Evolutionary conservation across 2,329 filamentous ascomycete species (phyloP), one percentile per base, ranked within the genome.

Genomic region (Colletotrichum lini): DNA sequence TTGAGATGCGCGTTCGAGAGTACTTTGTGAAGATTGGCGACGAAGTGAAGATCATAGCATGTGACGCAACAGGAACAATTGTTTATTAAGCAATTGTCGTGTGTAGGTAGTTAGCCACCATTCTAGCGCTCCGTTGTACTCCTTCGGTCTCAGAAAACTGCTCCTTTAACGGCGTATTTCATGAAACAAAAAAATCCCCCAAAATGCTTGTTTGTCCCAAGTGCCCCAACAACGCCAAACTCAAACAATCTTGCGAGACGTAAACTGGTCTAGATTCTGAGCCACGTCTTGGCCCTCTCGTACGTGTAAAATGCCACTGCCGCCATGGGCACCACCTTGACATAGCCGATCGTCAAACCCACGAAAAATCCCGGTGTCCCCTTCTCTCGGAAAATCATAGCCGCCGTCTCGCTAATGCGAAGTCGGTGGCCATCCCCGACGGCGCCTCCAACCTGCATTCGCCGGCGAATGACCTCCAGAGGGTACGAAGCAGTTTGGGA

Each of bases 361-460:
- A 98, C 92, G 81, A 94, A 99, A 84, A 98, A 98, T 0, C 96
- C 96, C 61, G 88, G 87, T 70, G 92, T 82, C 0, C 96, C 96
- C 67, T 87, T 88, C 82, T 98, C 94, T 56, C 87, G 84, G 75
- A 91, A 91, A 73, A 99, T 96, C 79, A 91, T 88, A 74, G 83
- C 84, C 3, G 91, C 91, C 1, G 96, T 97, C 83, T 98, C 96
- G 18, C 85, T 84, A 74, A 99, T 94, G 61, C 91, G 87, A 56
- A 98, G 82, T 56, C 93, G 86, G 76, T 90, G 94, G 0, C 96
- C 95, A 79, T 98, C 95, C 1, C 96, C 96, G 0, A 98, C 94
- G 0, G 96, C 95, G 13, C 96, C 96, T 58, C 94, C 94, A 16
- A 99, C 96, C 80, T 99, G 96, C 96, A 99, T 98, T 58, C 96